phyloP scores from a whole-genome alignment of 2,329 filamentous ascomycete species.

The Elsinoe australis region DNA sequence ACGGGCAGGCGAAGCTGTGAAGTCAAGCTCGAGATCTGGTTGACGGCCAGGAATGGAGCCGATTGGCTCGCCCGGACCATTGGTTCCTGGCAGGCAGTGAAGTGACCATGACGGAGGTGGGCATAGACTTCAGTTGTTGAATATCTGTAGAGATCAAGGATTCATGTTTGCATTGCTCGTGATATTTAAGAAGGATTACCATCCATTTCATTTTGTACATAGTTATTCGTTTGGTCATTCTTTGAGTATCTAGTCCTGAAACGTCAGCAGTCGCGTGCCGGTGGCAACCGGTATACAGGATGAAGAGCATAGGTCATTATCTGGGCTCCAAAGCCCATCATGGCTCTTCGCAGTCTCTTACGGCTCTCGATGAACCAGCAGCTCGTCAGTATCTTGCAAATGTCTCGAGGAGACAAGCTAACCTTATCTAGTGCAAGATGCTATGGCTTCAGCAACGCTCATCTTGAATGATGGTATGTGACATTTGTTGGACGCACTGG shows the following conservation, averaged over 20 bases:
- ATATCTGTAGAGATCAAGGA: no score
- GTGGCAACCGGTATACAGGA: conserved; percentile 6
- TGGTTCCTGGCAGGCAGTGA: not conserved
- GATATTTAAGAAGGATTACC: no score
- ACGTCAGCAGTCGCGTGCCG: no score
- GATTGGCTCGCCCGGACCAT: conserved; percentile 5
- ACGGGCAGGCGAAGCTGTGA: not conserved
- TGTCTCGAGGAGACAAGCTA: conserved; percentile 13
- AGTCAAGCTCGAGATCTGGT: conserved; percentile 8
- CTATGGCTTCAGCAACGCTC: conserved; percentile 31
- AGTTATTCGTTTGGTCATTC: no score
- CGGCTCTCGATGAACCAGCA: conserved; percentile 51
- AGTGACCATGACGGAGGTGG: conserved; percentile 8
- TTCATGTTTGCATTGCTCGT: no score
- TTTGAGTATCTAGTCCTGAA: no score
- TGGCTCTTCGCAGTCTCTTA: conserved; percentile 48
- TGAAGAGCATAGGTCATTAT: conserved; percentile 31
- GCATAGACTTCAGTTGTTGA: no score
- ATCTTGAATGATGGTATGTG: conserved; percentile 37
- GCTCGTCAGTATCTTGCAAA: conserved; percentile 41
- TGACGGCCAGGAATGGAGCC: not conserved
- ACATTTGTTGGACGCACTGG: no score
- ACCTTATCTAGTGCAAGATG: conserved; percentile 36
- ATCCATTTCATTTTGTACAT: no score
- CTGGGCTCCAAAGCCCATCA: conserved; percentile 31